A percentile compares a stretch with the other conserved stretches of the same genome.
These are phyloP conservation scores for Leucocoprinus birnbaumii DNA, from an alignment of 768 basidiomycete species.

Conservation along the genomic window DNA sequence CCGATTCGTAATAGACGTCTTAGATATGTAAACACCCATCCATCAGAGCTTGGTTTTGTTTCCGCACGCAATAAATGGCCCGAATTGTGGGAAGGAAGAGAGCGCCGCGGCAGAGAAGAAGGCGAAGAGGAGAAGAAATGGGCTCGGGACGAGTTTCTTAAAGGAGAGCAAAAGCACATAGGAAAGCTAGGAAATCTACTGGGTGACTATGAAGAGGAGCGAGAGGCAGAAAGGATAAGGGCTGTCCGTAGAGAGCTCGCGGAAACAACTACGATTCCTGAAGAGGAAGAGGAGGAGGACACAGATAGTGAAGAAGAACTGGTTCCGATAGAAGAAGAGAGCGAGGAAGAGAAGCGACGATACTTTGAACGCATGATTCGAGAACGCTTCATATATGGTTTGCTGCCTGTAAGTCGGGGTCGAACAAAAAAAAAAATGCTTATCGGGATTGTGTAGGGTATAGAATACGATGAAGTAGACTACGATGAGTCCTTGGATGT, in stretches of 20 bases:
- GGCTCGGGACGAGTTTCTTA: constrained; percentile 61
- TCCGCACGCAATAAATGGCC: constrained; percentile 63
- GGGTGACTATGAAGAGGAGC: constrained; percentile 74
- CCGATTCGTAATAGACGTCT: constrained; percentile 72
- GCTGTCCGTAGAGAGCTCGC: constrained; percentile 34
- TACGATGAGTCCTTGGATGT: constrained; percentile 72
- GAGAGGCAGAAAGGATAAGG: constrained; percentile 63
- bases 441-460: constrained; percentile 36
- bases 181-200: constrained; percentile 69
- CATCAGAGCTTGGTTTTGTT: constrained; percentile 52
- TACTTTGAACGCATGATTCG: constrained; percentile 59
- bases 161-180: constrained; percentile 53
- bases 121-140: constrained; percentile 68
- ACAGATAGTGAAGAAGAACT: constrained; percentile 29
- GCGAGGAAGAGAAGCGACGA: constrained; percentile 44
- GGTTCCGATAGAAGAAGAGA: constrained; percentile 28
- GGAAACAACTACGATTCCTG: constrained; percentile 52
- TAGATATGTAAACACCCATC: constrained; percentile 52
- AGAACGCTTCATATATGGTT: constrained; percentile 74
- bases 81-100: constrained; percentile 59
- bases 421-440: background rate
- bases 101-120: constrained; percentile 45
- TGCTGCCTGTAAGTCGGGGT: constrained; percentile 55
- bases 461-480: constrained; percentile 70
- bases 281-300: constrained; percentile 68